phyloP scores from a whole-genome alignment of 1,139 yeast species.

The Meyerozyma athensensis region DNA sequence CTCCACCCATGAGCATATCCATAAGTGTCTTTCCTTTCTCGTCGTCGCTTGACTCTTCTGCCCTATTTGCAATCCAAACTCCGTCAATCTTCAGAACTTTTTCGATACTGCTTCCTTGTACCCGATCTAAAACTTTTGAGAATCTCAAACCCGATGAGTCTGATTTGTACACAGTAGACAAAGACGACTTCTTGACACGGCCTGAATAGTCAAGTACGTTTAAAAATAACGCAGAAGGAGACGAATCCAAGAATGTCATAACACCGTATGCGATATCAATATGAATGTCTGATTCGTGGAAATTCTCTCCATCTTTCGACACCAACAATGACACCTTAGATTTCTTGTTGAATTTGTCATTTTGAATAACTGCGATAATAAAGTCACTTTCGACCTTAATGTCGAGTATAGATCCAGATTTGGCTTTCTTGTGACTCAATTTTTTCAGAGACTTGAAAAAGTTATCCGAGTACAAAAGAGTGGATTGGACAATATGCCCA shows the following conservation, averaged over 20 bases:
- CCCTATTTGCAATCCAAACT: conserved; percentile 54
- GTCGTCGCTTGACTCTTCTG: conserved; percentile 11
- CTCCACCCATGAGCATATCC: conserved; percentile 27
- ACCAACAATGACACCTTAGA: conserved; percentile 47
- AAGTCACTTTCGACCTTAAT: conserved; percentile 49
- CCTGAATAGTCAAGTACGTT: conserved; percentile 37
- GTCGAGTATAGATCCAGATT: conserved; percentile 41
- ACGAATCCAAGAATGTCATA: conserved; percentile 51
- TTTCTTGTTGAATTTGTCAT: conserved; percentile 40
- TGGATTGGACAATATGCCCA: conserved; percentile 40
- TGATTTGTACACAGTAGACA: conserved; percentile 48
- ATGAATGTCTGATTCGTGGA: conserved; percentile 49
- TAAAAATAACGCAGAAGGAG: conserved; percentile 51
- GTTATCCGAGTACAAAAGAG: conserved; percentile 46
- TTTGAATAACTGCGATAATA: conserved; percentile 46
- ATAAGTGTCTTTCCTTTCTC: conserved; percentile 20
- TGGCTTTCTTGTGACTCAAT: conserved; percentile 19
- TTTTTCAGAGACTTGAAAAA: conserved; percentile 40
- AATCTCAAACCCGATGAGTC: conserved; percentile 62
- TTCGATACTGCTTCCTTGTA: conserved; percentile 40
- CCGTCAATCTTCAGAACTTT: conserved; percentile 66
- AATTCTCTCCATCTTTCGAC: conserved; percentile 53
- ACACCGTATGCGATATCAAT: conserved; percentile 41
- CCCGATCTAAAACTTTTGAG: conserved; percentile 40
- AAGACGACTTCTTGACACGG: conserved; percentile 13